Evolutionary conservation across 352 stramenopile genomes (phyloP).

Genomic region (Thraustochytrium sp.): DNA sequence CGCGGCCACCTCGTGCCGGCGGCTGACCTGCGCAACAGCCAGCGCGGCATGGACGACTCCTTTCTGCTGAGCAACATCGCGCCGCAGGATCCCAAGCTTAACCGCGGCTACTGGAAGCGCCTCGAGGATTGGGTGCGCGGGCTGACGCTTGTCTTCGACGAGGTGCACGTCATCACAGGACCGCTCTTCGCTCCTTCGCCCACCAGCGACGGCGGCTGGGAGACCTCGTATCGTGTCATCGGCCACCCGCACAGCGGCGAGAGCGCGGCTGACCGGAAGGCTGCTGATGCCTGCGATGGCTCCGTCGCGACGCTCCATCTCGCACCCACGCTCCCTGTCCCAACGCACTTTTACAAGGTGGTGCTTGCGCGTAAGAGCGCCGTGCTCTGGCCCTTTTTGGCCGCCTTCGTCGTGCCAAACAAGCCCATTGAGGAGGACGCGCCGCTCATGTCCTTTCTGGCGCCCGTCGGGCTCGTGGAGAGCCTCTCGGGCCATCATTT

Average conservation of each 20-base stretch:
- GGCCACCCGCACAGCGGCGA: not conserved
- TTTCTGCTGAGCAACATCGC: slow-evolving; percentile 92
- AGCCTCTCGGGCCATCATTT: slow-evolving; percentile 82
- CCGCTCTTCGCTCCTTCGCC: slow-evolving; percentile 82
- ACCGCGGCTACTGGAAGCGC: slow-evolving; percentile 74
- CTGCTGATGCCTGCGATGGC: slow-evolving; percentile 33
- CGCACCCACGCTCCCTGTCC: slow-evolving; percentile 78
- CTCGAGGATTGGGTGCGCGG: slow-evolving; percentile 76
- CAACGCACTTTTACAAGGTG: slow-evolving; percentile 95
- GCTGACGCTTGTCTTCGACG: slow-evolving; percentile 66
- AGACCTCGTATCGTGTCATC: slow-evolving; percentile 63
- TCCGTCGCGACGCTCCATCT: slow-evolving; percentile 57
- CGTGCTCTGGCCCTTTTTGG: slow-evolving; percentile 60
- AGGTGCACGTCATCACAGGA: slow-evolving; percentile 81
- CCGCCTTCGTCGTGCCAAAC: slow-evolving; percentile 89
- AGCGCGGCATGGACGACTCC: slow-evolving; percentile 79
- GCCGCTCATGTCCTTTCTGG: slow-evolving; percentile 72
- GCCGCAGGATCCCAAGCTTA: slow-evolving; percentile 71
- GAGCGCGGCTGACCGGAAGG: not conserved
- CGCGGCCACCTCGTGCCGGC: slow-evolving; percentile 86
- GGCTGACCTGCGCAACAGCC: slow-evolving; percentile 73
- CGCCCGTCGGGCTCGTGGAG: slow-evolving; percentile 81
- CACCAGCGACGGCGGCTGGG: slow-evolving; percentile 62
- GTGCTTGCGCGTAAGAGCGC: slow-evolving; percentile 59
- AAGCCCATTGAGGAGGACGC: slow-evolving; percentile 65